These are phyloP conservation scores for Casuarina equisetifolia DNA, from an alignment of 306 rosid species.

Conservation along the genomic window DNA sequence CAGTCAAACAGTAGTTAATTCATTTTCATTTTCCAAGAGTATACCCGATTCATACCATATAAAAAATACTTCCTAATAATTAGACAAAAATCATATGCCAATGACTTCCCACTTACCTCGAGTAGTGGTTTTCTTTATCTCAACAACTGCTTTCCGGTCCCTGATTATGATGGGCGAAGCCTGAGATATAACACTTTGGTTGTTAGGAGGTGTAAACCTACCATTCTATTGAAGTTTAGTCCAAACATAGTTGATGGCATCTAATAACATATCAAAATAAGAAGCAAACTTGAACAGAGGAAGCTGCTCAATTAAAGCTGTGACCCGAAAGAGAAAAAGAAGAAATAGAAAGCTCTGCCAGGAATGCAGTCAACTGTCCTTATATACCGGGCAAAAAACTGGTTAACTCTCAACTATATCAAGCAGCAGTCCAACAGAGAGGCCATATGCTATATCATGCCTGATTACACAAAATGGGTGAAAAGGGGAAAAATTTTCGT, in stretches of 20 bases:
- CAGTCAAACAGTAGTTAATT: slow-evolving; percentile 1
- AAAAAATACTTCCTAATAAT: not conserved
- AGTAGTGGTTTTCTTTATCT: slow-evolving; percentile 60
- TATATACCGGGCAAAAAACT: not conserved
- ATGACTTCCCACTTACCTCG: slow-evolving; percentile 52
- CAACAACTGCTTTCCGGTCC: slow-evolving; percentile 54
- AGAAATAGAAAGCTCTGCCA: no score
- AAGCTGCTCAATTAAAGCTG: not conserved
- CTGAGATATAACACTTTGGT: slow-evolving; percentile 38
- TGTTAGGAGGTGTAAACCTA: slow-evolving; percentile 5
- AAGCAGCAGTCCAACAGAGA: slow-evolving; percentile 7
- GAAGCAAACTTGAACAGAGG: not conserved
- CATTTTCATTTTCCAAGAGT: not conserved
- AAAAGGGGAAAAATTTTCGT: not conserved
- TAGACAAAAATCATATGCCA: not conserved
- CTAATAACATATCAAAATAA: not conserved
- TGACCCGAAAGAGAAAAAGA: not conserved
- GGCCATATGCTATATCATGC: slow-evolving; percentile 3
- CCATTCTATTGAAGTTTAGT: not conserved
- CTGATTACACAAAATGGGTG: not conserved
- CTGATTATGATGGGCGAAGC: slow-evolving; percentile 61
- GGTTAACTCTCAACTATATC: slow-evolving; percentile 7
- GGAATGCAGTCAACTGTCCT: not conserved
- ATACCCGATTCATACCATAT: not conserved
- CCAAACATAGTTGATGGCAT: slow-evolving; percentile 5